Evolutionary conservation across 2,329 filamentous ascomycete genomes (phyloP), one percentile per base, ranked within the genome.

Genomic region (Pseudocercospora fuligena): DNA sequence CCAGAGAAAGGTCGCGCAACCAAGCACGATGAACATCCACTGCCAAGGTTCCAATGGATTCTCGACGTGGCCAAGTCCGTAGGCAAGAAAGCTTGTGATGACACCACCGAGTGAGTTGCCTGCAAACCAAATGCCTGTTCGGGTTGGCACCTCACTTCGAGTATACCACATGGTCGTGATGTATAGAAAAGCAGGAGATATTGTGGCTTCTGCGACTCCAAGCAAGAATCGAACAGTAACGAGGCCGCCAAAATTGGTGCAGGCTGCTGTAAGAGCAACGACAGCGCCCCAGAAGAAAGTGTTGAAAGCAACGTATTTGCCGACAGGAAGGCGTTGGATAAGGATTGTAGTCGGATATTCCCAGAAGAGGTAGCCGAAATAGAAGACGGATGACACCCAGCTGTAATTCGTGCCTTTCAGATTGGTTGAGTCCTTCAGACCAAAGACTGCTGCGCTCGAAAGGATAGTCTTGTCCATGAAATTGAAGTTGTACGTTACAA

Each of bases 101-200:
- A 73, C 64, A 16, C 65, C 69, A 21, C 66, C 69, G 5, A 68
- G 49, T 5, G 65, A 66, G 51, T 71, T 70, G 23, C 70, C 70
- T 25, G 67, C 70, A 25, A 71, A 69, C 67, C 69, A 70, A n/a
- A 70, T 71, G 1, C 70, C 65, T 12, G 69, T 65, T 29, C 69
- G 36, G 27, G 64, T 63, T 69, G 77, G 46, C 68, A 75, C 25
- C 64, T 75, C 74, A 47, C 76, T 74, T 31, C 75, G 75, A 21
- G 77, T 78, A 64, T 78, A 80, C 40, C 80, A 75, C 16, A 73
- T 74, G 11, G 74, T 76, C 6, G 81, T 76, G 23, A 81, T 78
- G 66, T 80, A 81, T 25, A 79, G 76, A 60, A 78, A 78, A 5
- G 79, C 80, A 0, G 79, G 79, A 31, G 76, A 74, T 59, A 76